Evolutionary conservation across 1,284 basidiomycete genomes (phyloP).

Genomic region (Puccinia coronata): DNA sequence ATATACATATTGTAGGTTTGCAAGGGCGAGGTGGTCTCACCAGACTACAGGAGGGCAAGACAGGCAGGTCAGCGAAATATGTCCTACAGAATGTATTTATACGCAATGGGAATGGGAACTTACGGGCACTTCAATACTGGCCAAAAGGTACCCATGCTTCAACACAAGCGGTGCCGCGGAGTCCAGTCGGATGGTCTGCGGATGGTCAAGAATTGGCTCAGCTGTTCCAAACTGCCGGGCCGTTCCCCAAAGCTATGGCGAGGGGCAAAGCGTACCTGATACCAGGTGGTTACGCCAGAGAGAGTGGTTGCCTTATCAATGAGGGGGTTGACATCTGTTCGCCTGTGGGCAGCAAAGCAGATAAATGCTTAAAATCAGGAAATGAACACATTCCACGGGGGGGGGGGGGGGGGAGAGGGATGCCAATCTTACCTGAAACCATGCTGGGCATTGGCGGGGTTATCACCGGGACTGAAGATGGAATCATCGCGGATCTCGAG

Average conservation of each 20-base stretch:
- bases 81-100: too few relatives aligned
- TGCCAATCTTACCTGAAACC: conserved; percentile 41
- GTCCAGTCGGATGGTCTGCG: conserved; percentile 11
- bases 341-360: not conserved
- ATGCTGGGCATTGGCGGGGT: not conserved
- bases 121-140: conserved; percentile 28
- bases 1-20: not conserved
- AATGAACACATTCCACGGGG: not conserved
- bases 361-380: not conserved
- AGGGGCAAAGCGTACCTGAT: not conserved
- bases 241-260: not conserved
- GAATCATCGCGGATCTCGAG: conserved; percentile 11
- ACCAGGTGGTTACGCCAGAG: conserved; percentile 7
- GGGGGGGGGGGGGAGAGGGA: not conserved
- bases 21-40: not conserved
- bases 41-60: not conserved
- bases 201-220: not conserved
- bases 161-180: not conserved
- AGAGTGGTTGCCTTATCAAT: conserved; percentile 15
- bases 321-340: not conserved
- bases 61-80: not conserved
- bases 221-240: not conserved
- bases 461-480: conserved; percentile 9
- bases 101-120: too few relatives aligned
- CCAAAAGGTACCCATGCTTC: conserved; percentile 18